Base-by-base conservation (phyloP, 257 asterid genomes). In the Coffea eugenioides region DNA sequence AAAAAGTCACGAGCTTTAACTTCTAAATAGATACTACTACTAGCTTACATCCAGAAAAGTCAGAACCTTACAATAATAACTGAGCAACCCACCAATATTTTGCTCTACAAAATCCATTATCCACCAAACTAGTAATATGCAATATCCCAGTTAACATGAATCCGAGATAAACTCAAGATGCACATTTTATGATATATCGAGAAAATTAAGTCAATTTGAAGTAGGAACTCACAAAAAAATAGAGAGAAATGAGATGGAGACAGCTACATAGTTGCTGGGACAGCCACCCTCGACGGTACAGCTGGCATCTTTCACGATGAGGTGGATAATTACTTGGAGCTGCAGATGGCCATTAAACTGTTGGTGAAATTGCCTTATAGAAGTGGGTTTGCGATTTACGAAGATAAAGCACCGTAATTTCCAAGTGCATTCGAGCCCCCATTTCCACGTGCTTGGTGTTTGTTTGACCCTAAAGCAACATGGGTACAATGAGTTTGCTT, bases 271-370 rank as follows among this genome's bases (percentile, higher is more conserved):
- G 82, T 93, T 97, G 80, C 93, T 93, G 74, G 94, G 91, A 82
- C 97, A 93, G 80, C 98, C 97, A 79, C 98, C 98, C 79, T 85
- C 86, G 15, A 72, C 88, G 6, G 93, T 93, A 75, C 98, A 93
- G 71, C 82, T 84, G 83, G 83, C 98, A 93, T 93, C 79, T 85
- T 83, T 78, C 71, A 57, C 25, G n/a, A 57, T 20, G 64, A 20
- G 25, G 64, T 57, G 21, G 0, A 57, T 18, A 25, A 25, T 57
- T 20, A 9, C 64, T 57, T 20, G 4, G 25, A 52, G 59, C 20
- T 52, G 21, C 59, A 52, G 16, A 3, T 52, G 18, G 20, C 4
- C 18, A 3, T 14, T 52, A 52, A 52, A 57, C 2, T 57, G 64
- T 20, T 57, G 6, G 27, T 57, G 64, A 21, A 57, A 57, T 18